Percentiles rank a stretch among this genome's conserved stretches.
Conservation (phyloP, 352 stramenopile genomes). For the Phytopythium oedochilum region DNA sequence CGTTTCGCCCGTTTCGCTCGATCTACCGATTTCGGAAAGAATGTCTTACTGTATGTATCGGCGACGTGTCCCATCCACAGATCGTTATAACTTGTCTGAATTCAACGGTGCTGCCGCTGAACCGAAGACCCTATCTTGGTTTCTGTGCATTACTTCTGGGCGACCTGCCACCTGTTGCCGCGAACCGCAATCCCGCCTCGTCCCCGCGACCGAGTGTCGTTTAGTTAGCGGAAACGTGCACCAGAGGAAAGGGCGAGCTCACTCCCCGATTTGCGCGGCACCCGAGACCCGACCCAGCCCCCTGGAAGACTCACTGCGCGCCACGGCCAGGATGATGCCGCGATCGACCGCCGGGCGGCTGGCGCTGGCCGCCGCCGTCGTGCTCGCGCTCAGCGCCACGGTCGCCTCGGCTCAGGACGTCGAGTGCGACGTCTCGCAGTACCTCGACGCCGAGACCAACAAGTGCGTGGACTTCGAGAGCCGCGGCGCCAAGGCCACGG, state of each 20-base stretch:
- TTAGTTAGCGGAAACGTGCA: too few relatives aligned
- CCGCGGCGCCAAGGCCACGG: slow-evolving; percentile 6
- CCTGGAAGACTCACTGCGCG: background rate
- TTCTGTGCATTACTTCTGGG: too few relatives aligned
- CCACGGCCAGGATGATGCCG: background rate
- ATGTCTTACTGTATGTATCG: too few relatives aligned
- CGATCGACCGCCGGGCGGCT: background rate
- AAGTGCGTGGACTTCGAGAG: slow-evolving; percentile 12
- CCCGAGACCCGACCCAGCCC: background rate
- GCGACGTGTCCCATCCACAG: too few relatives aligned
- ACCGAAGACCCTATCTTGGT: background rate
- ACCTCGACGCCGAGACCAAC: slow-evolving; percentile 6
- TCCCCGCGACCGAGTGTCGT: too few relatives aligned
- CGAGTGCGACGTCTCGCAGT: too few relatives aligned
- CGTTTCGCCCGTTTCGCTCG: too few relatives aligned
- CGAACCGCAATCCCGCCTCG: too few relatives aligned
- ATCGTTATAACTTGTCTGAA: background rate
- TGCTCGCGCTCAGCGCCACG: too few relatives aligned
- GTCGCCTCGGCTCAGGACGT: too few relatives aligned
- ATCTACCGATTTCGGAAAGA: too few relatives aligned
- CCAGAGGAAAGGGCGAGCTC: background rate
- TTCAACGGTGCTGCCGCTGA: background rate
- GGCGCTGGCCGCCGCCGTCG: background rate
- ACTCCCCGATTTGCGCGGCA: background rate
- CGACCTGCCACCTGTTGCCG: background rate